Conservation (phyloP, 768 basidiomycete genomes). For the Mycena crocata region DNA sequence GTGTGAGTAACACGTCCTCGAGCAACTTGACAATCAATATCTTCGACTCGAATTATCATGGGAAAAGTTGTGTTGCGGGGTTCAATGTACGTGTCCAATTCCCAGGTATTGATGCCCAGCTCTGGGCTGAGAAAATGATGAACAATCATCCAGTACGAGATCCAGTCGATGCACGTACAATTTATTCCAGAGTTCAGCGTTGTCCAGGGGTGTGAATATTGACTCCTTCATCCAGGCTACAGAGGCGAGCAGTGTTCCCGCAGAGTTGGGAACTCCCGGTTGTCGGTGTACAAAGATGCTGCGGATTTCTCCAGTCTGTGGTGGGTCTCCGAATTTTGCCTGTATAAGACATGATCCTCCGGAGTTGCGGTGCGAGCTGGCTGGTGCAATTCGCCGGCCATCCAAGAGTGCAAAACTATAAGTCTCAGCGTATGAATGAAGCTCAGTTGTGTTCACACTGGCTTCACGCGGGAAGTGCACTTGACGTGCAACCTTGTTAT, state of each 20-base stretch:
- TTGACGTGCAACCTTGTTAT: slow-evolving; percentile 6
- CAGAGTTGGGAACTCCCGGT: background rate
- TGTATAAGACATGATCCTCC: slow-evolving; percentile 32
- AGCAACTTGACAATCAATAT: slow-evolving; percentile 32
- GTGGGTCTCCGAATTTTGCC: background rate
- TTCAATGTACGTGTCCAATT: slow-evolving; percentile 19
- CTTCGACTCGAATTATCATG: slow-evolving; percentile 26
- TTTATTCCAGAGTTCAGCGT: slow-evolving; percentile 27
- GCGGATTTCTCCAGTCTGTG: slow-evolving; percentile 28
- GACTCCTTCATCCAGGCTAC: slow-evolving; percentile 15
- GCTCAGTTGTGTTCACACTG: background rate
- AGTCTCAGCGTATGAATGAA: background rate
- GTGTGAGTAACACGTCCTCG: slow-evolving; percentile 25
- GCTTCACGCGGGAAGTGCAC: slow-evolving; percentile 6
- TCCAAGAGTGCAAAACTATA: slow-evolving; percentile 30
- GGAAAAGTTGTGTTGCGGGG: slow-evolving; percentile 6
- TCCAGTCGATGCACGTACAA: slow-evolving; percentile 23
- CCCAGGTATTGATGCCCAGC: slow-evolving; percentile 35
- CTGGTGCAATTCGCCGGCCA: slow-evolving; percentile 30
- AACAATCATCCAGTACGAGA: background rate
- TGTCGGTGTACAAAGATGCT: slow-evolving; percentile 33
- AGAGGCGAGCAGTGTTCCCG: background rate
- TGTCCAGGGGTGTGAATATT: background rate
- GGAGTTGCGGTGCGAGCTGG: background rate
- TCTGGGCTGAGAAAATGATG: slow-evolving; percentile 37